Percentiles rank a stretch among this genome's conserved stretches.
phyloP scores from a whole-genome alignment of 129 eudicot species.

The Ambrosia trifida region DNA sequence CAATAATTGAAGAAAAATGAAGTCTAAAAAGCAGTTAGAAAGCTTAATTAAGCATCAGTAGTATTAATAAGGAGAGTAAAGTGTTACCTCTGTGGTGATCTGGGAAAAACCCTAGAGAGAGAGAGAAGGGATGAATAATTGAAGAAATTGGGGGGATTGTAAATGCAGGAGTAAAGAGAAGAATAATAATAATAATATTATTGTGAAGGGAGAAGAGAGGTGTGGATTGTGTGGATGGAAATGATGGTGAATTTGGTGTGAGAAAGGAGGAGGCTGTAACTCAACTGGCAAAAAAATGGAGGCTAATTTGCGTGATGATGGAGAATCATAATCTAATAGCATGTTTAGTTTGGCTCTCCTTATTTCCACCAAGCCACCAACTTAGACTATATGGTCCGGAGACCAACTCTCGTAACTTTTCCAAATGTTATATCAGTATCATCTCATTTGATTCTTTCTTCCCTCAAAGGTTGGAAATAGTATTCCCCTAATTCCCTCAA shows the following conservation, averaged over 20 bases:
- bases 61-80: not conserved
- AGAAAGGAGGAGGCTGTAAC: not conserved
- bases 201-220: not conserved
- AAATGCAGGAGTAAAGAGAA: not conserved
- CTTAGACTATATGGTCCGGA: too few species aligned
- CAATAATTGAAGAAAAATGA: not conserved
- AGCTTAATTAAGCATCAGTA: not conserved
- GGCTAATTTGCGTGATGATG: slow-evolving; percentile 4
- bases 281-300: slow-evolving; percentile 10
- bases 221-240: not conserved
- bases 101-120: slow-evolving; percentile 6
- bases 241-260: not conserved
- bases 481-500: too few species aligned
- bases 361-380: too few species aligned
- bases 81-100: not conserved
- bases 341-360: too few species aligned
- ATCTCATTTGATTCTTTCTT: too few species aligned
- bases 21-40: not conserved
- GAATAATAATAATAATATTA: too few species aligned
- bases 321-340: not conserved
- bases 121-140: not conserved
- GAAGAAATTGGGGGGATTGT: not conserved
- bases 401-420: too few species aligned
- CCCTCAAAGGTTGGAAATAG: too few species aligned
- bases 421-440: too few species aligned